Evolutionary conservation across 345 rosid species (phyloP).

Genomic region (Lepidium africanum): DNA sequence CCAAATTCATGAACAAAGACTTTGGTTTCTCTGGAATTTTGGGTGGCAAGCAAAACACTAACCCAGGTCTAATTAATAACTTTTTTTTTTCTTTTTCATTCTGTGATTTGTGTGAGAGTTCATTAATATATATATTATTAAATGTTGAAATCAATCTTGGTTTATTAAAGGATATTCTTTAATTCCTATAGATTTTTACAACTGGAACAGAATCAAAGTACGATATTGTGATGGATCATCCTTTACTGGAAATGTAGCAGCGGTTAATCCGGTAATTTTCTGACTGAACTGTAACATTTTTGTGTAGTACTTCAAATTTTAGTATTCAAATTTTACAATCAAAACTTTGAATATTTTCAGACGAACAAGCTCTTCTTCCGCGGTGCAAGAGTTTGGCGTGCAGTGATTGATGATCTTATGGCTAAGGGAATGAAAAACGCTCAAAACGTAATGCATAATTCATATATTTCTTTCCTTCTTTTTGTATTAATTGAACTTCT

Average conservation of each 20-base stretch:
- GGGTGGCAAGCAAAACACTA: conserved; percentile 45
- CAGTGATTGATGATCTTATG: conserved; percentile 63
- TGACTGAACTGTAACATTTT: neutral
- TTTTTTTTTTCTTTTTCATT: neutral
- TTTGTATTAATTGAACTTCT: neutral
- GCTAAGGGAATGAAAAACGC: conserved; percentile 81
- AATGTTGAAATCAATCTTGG: neutral
- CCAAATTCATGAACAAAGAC: conserved; percentile 51
- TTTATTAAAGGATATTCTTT: neutral
- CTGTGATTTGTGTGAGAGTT: too few relatives aligned
- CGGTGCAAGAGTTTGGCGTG: conserved; percentile 71
- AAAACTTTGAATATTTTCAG: conserved; percentile 33
- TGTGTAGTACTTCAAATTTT: neutral
- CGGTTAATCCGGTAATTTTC: conserved; percentile 56
- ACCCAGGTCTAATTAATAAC: conserved; percentile 52
- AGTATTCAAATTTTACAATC: neutral
- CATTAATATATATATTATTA: too few relatives aligned
- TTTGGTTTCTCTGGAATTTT: conserved; percentile 81
- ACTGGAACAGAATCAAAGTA: conserved; percentile 86
- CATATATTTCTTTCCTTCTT: neutral
- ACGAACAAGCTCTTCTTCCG: conserved; percentile 66
- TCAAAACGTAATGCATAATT: conserved; percentile 42
- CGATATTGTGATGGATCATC: conserved; percentile 94
- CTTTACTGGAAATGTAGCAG: conserved; percentile 70
- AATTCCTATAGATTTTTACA: conserved; percentile 61